Evolutionary conservation across 768 basidiomycete genomes (phyloP).

Genomic region (Tricholoma sp.): DNA sequence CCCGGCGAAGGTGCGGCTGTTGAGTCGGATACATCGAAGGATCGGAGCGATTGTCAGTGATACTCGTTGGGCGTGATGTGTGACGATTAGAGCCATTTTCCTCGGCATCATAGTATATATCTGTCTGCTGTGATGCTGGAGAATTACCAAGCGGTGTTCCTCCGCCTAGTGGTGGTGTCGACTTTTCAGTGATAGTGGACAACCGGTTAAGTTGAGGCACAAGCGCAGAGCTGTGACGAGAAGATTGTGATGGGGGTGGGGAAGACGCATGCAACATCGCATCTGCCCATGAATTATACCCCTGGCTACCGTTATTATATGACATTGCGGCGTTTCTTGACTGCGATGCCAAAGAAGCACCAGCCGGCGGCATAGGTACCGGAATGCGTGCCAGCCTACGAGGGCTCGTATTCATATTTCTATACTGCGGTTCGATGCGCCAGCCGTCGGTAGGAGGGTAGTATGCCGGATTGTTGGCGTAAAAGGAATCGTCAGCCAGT

Average conservation of each 20-base stretch:
- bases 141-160: slow-evolving; percentile 11
- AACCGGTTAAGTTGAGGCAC: slow-evolving; percentile 15
- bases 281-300: not conserved
- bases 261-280: slow-evolving; percentile 3
- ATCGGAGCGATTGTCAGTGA: not conserved
- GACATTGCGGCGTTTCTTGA: slow-evolving; percentile 4
- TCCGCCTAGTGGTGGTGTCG: slow-evolving; percentile 8
- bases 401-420: not conserved
- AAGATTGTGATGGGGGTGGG: slow-evolving; percentile 7
- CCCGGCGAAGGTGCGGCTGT: not conserved
- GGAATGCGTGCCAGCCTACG: not conserved
- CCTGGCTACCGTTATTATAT: slow-evolving; percentile 5
- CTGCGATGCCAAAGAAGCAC: slow-evolving; percentile 8
- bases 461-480: not conserved
- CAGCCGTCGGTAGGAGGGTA: slow-evolving; percentile 3
- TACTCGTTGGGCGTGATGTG: not conserved
- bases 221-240: slow-evolving; percentile 6
- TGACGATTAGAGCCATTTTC: not conserved
- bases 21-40: not conserved
- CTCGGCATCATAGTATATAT: not conserved
- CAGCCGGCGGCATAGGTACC: not conserved
- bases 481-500: not conserved
- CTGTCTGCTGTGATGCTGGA: slow-evolving; percentile 7
- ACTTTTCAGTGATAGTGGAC: slow-evolving; percentile 17
- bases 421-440: not conserved